phyloP scores from a whole-genome alignment of 345 rosid species.

The Kandelia obovata region DNA sequence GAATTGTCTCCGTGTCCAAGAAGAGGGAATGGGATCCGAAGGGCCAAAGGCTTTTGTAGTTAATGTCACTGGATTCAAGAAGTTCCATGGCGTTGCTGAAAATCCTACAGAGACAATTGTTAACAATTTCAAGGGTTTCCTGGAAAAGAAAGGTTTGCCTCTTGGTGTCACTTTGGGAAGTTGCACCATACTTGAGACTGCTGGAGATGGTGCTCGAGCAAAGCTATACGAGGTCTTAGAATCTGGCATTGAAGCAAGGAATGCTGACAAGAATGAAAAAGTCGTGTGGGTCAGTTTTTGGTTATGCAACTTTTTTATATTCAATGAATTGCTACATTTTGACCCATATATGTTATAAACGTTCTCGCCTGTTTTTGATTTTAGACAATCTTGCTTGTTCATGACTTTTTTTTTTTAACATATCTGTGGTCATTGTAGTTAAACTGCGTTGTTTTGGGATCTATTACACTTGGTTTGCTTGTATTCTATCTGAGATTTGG shows the following conservation, averaged over 20 bases:
- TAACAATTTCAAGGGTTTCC: slow-evolving; percentile 45
- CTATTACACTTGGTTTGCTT: neutral
- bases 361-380: neutral
- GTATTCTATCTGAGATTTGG: neutral
- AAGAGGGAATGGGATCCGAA: slow-evolving; percentile 68
- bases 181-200: slow-evolving; percentile 67
- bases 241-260: slow-evolving; percentile 37
- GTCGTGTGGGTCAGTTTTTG: slow-evolving; percentile 63
- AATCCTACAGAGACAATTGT: slow-evolving; percentile 80
- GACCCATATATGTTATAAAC: neutral
- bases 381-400: neutral
- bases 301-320: slow-evolving; percentile 3
- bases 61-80: slow-evolving; percentile 80
- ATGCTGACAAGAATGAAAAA: slow-evolving; percentile 31
- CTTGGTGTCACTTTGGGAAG: slow-evolving; percentile 64
- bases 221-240: slow-evolving; percentile 54
- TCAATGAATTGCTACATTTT: neutral
- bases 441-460: neutral
- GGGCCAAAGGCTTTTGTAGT: slow-evolving; percentile 56
- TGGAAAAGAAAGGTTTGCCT: slow-evolving; percentile 53
- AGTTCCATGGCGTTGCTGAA: slow-evolving; percentile 61
- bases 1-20: slow-evolving; percentile 28
- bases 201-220: slow-evolving; percentile 66
- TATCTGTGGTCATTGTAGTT: neutral
- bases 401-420: neutral